Conservation (phyloP, 129 eudicot species). For the Lactuca sativa region DNA sequence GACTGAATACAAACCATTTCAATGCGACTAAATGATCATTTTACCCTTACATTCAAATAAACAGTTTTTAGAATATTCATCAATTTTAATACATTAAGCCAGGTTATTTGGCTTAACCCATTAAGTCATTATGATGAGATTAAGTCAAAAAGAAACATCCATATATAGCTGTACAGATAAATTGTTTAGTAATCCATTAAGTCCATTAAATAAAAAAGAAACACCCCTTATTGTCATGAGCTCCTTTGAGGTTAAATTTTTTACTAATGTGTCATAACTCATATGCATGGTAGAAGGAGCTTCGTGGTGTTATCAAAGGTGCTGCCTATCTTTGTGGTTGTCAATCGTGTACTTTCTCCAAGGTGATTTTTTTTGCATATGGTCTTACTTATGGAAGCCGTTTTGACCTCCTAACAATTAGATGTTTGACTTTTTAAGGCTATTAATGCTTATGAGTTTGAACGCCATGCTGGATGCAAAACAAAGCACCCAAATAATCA, state of each 20-base stretch:
- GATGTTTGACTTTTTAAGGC: constrained; percentile 36
- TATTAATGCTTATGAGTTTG: constrained; percentile 67
- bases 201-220: too few relatives aligned
- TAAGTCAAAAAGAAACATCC: too few relatives aligned
- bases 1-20: too few relatives aligned
- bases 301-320: constrained; percentile 57
- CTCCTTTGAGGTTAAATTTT: constrained; percentile 6
- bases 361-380: constrained; percentile 38
- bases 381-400: neutral
- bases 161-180: too few relatives aligned
- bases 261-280: constrained; percentile 29
- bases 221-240: constrained; percentile 3
- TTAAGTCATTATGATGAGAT: too few relatives aligned
- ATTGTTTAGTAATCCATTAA: too few relatives aligned
- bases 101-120: too few relatives aligned
- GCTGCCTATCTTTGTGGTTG: constrained; percentile 64
- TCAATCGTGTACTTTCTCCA: constrained; percentile 49
- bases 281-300: constrained; percentile 56
- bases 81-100: too few relatives aligned
- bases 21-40: too few relatives aligned
- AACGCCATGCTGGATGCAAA: constrained; percentile 72
- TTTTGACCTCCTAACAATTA: constrained; percentile 23
- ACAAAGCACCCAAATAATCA: constrained; percentile 77
- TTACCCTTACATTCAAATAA: too few relatives aligned
- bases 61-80: too few relatives aligned